phyloP scores from a whole-genome alignment of 2,329 filamentous ascomycete species.

The Phaeosphaeriaceae sp. region DNA sequence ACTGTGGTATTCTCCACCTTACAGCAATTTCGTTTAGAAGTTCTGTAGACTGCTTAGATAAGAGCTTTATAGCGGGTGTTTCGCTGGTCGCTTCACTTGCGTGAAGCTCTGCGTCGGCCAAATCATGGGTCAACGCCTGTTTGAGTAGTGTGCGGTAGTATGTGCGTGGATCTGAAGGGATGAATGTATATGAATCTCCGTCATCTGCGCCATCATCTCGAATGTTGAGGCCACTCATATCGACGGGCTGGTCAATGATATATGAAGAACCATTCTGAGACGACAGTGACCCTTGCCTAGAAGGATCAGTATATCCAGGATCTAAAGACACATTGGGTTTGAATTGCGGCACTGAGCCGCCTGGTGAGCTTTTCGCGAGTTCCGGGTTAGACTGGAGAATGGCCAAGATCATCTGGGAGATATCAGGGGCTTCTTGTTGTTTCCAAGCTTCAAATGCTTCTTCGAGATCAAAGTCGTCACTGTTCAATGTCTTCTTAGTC shows the following conservation, averaged over 20 bases:
- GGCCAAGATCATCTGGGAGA: conserved; percentile 92
- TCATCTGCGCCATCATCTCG: conserved; percentile 57
- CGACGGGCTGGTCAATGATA: conserved; percentile 70
- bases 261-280: conserved; percentile 57
- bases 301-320: conserved; percentile 54
- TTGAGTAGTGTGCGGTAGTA: conserved; percentile 85
- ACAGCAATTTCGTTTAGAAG: conserved; percentile 83
- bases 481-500: conserved; percentile 75
- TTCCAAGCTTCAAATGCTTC: conserved; percentile 91
- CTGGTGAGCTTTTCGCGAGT: conserved; percentile 76
- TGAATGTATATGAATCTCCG: conserved; percentile 81
- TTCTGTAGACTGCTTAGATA: conserved; percentile 80
- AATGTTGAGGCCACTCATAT: conserved; percentile 70
- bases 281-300: conserved; percentile 54
- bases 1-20: conserved; percentile 88
- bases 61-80: conserved; percentile 57
- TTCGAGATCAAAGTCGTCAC: conserved; percentile 87
- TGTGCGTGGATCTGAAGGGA: conserved; percentile 80
- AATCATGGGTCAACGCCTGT: conserved; percentile 71
- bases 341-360: conserved; percentile 64
- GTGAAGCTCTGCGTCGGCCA: conserved; percentile 61
- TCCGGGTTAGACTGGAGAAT: conserved; percentile 87
- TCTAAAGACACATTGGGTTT: conserved; percentile 53
- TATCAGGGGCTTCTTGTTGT: conserved; percentile 81
- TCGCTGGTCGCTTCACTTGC: conserved; percentile 57